Base-by-base conservation (phyloP, 2,329 filamentous ascomycete species). In the Achaetomium macrosporum region DNA sequence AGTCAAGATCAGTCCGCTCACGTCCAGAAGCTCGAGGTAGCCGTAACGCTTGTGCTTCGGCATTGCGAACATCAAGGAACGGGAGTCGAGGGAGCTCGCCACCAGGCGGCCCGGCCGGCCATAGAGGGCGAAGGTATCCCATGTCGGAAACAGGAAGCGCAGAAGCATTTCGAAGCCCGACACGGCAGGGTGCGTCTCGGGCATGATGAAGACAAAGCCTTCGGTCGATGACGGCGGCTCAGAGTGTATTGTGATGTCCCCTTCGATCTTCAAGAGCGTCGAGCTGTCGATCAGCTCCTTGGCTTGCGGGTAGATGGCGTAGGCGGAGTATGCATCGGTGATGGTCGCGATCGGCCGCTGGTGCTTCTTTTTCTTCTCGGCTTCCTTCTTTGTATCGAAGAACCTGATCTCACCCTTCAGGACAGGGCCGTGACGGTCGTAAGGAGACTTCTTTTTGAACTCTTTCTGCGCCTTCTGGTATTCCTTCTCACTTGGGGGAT, bases 31-130 rank as follows among this genome's bases (percentile, higher is more conserved):
- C 64, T 97, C 93, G 25, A 99, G 73, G 64, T 97, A 97, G 0
- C 92, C 91, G 64, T 95, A 95, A 59, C 88, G 81, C 49, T 85
- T 83, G 61, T 93, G 84, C 62, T 88, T 89, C 0, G 93, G 92
- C 85, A 99, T 95, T 6, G 91, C 93, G 68, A 97, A 99, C 93
- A 99, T 99, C 59, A 99, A 77, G 52, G 93, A 95, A 42, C 90
- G 83, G 4, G 88, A 77, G 69, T 97, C 91, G 42, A 91, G 79
- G 0, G 88, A 85, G 65, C 95, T 95, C 2, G 93, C 90, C 33
- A 96, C 84, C 42, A 99, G 76, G 56, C 89, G 84, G 29, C 82
- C 87, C 0, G 93, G 93, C 19, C 93, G 86, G 29, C 93, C 93
- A 63, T 99, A 99, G 1, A 99, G 76, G 37, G 79, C 83, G 68